A percentile compares a stretch with the other conserved stretches of the same genome.
Evolutionary conservation across 305 asterid species (phyloP).

Genomic region (Petunia hybrid): DNA sequence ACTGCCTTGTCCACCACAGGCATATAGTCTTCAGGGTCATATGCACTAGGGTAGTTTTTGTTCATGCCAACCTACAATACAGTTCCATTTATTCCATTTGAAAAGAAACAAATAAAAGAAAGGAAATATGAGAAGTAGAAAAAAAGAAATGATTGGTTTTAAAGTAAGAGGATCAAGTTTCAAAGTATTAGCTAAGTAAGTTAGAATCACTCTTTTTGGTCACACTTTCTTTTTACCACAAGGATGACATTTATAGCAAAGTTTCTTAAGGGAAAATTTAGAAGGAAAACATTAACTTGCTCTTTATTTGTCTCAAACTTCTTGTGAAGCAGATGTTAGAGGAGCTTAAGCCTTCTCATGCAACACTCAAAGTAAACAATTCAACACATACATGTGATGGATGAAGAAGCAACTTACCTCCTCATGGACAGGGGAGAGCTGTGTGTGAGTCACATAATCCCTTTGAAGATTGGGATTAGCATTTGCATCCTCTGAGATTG

Average conservation of each 20-base stretch:
- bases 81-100: background rate
- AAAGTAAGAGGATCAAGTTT: background rate
- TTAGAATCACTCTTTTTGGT: constrained; percentile 13
- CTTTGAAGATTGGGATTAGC: constrained; percentile 37
- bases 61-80: constrained; percentile 23
- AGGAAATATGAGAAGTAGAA: background rate
- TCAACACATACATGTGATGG: background rate
- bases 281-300: background rate
- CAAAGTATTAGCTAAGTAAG: background rate
- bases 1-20: constrained; percentile 61
- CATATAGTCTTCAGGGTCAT: constrained; percentile 25
- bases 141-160: background rate
- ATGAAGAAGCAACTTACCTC: constrained; percentile 54
- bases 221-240: background rate
- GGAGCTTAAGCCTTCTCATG: background rate
- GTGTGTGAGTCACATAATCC: constrained; percentile 40
- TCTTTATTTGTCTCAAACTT: background rate
- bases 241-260: background rate
- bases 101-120: background rate
- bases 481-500: constrained; percentile 68
- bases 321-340: background rate
- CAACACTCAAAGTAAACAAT: background rate
- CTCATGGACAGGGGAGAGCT: constrained; percentile 61
- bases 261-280: background rate
- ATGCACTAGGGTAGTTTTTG: constrained; percentile 7